These are phyloP conservation scores for Coriaria nepalensis DNA, from an alignment of 306 rosid species.

Conservation along the genomic window DNA sequence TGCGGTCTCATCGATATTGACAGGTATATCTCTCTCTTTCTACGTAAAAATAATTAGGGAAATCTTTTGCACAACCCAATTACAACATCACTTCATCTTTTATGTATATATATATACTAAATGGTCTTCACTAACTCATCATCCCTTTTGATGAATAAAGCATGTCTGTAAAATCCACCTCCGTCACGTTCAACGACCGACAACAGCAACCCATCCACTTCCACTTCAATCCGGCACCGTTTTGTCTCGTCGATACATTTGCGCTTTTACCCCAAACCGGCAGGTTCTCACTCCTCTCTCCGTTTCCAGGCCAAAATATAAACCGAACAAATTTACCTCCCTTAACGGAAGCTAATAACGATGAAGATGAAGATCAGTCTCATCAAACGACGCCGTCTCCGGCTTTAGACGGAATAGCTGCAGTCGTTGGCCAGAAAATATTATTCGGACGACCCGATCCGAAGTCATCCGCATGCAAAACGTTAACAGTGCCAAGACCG, in stretches of 20 bases:
- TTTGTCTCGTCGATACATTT: too few species aligned
- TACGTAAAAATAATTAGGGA: not conserved
- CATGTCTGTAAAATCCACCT: too few species aligned
- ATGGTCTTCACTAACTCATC: too few species aligned
- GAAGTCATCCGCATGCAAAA: not conserved
- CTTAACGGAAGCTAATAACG: not conserved
- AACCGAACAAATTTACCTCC: not conserved
- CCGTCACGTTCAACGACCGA: too few species aligned
- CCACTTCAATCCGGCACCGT: too few species aligned
- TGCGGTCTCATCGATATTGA: conserved; percentile 45
- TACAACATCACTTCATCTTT: too few species aligned
- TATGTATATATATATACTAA: too few species aligned
- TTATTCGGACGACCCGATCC: conserved; percentile 31
- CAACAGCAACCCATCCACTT: too few species aligned
- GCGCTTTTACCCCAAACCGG: too few species aligned
- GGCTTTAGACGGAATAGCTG: conserved; percentile 69
- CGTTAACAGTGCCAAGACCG: not conserved
- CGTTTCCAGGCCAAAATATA: not conserved
- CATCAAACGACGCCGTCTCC: conserved; percentile 7
- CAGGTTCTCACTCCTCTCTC: too few species aligned
- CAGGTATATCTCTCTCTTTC: conserved; percentile 22
- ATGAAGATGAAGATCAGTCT: not conserved
- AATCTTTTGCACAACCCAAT: too few species aligned
- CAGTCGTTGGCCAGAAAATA: conserved; percentile 57
- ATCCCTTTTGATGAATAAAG: too few species aligned